Percentiles rank a stretch among this genome's conserved stretches.
phyloP scores from a whole-genome alignment of 176 grass and related monocot species.

The Carex pumila region DNA sequence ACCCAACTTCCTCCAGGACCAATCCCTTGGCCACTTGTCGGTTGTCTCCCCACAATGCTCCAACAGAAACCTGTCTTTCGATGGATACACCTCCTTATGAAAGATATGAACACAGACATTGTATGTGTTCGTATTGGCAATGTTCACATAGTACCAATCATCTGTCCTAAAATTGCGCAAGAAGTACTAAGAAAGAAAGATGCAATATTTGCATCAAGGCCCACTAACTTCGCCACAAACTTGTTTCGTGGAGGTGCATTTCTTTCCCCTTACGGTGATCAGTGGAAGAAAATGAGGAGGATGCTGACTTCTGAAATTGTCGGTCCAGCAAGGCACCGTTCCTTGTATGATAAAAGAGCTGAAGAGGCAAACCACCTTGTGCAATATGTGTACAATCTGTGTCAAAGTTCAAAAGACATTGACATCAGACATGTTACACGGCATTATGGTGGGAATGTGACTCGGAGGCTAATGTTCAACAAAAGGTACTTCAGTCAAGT shows the following conservation, averaged over 20 bases:
- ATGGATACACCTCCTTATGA: conserved; percentile 37
- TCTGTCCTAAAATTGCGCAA: conserved; percentile 27
- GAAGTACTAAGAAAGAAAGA: conserved; percentile 54
- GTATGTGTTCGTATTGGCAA: conserved; percentile 36
- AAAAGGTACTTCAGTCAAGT: conserved; percentile 18
- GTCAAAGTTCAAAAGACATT: not conserved
- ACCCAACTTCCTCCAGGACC: conserved; percentile 33
- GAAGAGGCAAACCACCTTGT: conserved; percentile 47
- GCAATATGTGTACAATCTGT: conserved; percentile 19
- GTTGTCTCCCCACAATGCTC: conserved; percentile 39
- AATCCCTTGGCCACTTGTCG: conserved; percentile 19
- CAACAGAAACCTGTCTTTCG: conserved; percentile 30
- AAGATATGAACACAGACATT: conserved; percentile 22
- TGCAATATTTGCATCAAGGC: conserved; percentile 37
- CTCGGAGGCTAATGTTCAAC: conserved; percentile 30
- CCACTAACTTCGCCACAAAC: conserved; percentile 32
- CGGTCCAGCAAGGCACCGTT: conserved; percentile 14
- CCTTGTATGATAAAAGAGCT: not conserved
- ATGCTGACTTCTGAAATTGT: conserved; percentile 34
- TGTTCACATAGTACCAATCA: conserved; percentile 32
- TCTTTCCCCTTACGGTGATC: conserved; percentile 41
- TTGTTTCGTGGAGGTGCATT: conserved; percentile 12
- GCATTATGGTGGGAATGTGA: conserved; percentile 36
- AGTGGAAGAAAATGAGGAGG: conserved; percentile 62
- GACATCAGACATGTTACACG: conserved; percentile 21